Evolutionary conservation across 2,329 filamentous ascomycete species (phyloP), one percentile per base, ranked within the genome.

Genomic region (Cytospora piceae): DNA sequence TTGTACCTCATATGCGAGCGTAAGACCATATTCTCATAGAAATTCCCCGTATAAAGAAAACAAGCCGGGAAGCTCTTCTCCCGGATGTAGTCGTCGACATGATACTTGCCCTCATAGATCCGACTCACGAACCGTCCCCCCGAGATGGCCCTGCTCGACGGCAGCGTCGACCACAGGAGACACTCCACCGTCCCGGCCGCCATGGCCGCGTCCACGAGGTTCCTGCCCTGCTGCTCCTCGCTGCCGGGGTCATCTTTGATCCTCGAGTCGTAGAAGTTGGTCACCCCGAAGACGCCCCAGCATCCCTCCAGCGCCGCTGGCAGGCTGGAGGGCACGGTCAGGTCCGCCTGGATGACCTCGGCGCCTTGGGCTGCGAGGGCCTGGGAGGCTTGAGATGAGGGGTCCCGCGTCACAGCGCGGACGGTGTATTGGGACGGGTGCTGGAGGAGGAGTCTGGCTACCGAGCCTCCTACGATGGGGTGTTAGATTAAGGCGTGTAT

Each of bases 221-320:
- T 66, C 54, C 54, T 62, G 9, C 64, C 64, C 54, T 66, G 64
- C 54, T 66, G 59, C 42, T 66, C 64, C 46, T 66, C 64, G 42
- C 64, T 66, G 20, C 56, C 51, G 2, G 64, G 64, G 27, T 66
- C 64, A 31, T 66, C 64, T 51, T 62, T 58, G 46, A 66, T 58
- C 14, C 27, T 58, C 9, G 58, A 61, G 53, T 66, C 64, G 32
- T 66, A 66, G 29, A 66, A 66, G 29, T 66, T 66, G 17, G 64
- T 66, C 11, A 66, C 64, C 3, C 58, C 64, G 32, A 66, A 66
- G 46, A 66, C 64, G 46, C 64, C 64, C 64, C 64, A 66, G 46
- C 58, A 62, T 14, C 64, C 64, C 34, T 49, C 59, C 20, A 67
- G 39, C 3, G 57, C 65, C 29, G 53, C 29, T 2, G 51, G 29